Base-by-base conservation (phyloP, 768 basidiomycete genomes). In the Boletus pseudopeckii region DNA sequence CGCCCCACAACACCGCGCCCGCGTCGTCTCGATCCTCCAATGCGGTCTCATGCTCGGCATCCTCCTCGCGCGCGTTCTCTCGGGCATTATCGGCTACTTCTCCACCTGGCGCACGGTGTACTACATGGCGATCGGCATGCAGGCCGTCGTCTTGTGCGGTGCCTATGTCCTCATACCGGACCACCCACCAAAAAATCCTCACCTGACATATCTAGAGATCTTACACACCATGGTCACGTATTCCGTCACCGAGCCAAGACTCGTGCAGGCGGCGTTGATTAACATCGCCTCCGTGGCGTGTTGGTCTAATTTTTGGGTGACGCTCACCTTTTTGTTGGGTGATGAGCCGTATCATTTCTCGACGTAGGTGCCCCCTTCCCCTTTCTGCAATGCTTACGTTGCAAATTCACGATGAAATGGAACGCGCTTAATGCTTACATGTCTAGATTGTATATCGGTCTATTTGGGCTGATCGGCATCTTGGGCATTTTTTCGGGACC, bases 381-480 rank as follows among this genome's bases (percentile, higher is more conserved):
- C 1, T 17, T 28, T 11, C n/a, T 37, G 8, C 36, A 26, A 28
- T 49, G 11, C 38, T 49, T 14, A 30, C 36, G 1, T 5, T 13
- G 32, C 18, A 28, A 48, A 48, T 24, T 14, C 10, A 18, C 18
- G 22, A 34, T 24, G 26, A 44, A 34, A 56, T 41, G 24, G 4
- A 18, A 57, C 36, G 20, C 17, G 4, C n/a, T 48, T 20, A 9
- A 9, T 42, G 18, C 18, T 41, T 44, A 40, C 13, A 33, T 11
- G 26, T 44, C 13, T 48, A 54, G 61, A 24, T 62, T 64, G 49
- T 69, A 70, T 28, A 79, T 79, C 39, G 79, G 79, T 43, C 60
- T 81, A 5, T 77, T 81, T 49, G 79, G 78, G 14, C 69, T 81
- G 7, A 64, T 80, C 18, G 79, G 79, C 13, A 64, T 79, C 22